Conservation (phyloP, 2,329 filamentous ascomycete genomes). For the Nothopassalora personata region DNA sequence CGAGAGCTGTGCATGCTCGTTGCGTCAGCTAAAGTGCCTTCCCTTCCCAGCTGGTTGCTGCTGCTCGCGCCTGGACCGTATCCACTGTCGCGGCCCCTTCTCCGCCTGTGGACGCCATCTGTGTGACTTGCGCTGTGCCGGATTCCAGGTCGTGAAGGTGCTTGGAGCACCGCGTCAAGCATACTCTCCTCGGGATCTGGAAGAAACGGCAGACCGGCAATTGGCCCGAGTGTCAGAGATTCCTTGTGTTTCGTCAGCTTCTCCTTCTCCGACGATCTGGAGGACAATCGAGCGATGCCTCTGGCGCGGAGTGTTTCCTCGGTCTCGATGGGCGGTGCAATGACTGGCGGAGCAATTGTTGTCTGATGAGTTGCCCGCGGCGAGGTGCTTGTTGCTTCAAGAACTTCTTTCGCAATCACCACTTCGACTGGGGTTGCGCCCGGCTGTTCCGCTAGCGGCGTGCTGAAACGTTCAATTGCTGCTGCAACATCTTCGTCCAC, state of each 20-base stretch:
- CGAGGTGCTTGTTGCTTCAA: constrained; percentile 9
- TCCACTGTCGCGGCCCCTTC: background rate
- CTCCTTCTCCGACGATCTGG: background rate
- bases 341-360: background rate
- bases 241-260: constrained; percentile 1
- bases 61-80: constrained; percentile 4
- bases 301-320: constrained; percentile 26
- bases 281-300: constrained; percentile 27
- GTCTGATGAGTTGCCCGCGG: background rate
- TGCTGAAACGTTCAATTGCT: constrained; percentile 23
- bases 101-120: constrained; percentile 1
- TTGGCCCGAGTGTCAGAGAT: background rate
- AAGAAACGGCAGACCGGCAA: constrained; percentile 9
- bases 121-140: constrained; percentile 3
- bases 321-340: constrained; percentile 21
- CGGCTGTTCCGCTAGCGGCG: constrained; percentile 18
- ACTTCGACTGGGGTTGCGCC: constrained; percentile 22
- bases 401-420: constrained; percentile 23
- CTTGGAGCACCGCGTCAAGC: constrained; percentile 14
- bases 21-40: background rate
- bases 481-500: constrained; percentile 10
- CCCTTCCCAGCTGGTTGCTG: constrained; percentile 2
- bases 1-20: constrained; percentile 3
- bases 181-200: constrained; percentile 20
- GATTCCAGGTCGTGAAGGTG: background rate